These are phyloP conservation scores for Aspergillus wentii DNA, from an alignment of 495 filamentous ascomycete species.

Conservation along the genomic window DNA sequence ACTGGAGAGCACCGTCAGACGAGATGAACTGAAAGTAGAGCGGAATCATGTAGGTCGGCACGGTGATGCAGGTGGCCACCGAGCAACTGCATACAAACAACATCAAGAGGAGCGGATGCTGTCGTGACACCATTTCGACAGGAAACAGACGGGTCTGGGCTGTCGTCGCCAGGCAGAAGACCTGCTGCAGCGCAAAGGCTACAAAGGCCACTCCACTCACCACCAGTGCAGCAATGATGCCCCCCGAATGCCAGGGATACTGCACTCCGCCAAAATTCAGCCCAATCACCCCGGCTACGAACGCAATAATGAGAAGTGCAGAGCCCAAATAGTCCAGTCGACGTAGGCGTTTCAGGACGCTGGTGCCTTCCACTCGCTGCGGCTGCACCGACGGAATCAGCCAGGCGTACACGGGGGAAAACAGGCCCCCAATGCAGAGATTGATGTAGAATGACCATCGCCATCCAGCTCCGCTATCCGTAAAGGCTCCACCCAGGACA, in stretches of 20 bases:
- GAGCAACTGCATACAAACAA: constrained; percentile 22
- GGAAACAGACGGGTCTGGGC: constrained; percentile 44
- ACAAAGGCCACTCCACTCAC: constrained; percentile 16
- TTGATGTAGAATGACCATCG: constrained; percentile 49
- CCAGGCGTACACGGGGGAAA: constrained; percentile 51
- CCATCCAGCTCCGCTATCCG: constrained; percentile 31
- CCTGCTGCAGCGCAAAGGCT: constrained; percentile 38
- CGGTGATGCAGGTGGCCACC: constrained; percentile 23
- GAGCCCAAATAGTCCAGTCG: constrained; percentile 27
- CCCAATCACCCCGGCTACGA: constrained; percentile 18
- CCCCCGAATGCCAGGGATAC: constrained; percentile 22
- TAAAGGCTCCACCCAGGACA: constrained; percentile 35
- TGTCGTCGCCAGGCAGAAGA: constrained; percentile 43
- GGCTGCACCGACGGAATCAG: constrained; percentile 46
- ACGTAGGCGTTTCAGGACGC: no score
- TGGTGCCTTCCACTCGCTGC: no score
- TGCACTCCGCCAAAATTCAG: constrained; percentile 27
- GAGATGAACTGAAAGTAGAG: constrained; percentile 58
- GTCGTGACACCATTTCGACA: constrained; percentile 36
- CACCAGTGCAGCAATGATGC: constrained; percentile 20
- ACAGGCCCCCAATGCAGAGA: constrained; percentile 43
- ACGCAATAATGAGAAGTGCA: constrained; percentile 20
- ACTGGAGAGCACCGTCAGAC: constrained; percentile 39
- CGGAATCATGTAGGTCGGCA: constrained; percentile 53
- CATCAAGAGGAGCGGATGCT: constrained; percentile 41